Base-by-base conservation (phyloP, 2,329 filamentous ascomycete species). In the Aspergillus tubingensis region DNA sequence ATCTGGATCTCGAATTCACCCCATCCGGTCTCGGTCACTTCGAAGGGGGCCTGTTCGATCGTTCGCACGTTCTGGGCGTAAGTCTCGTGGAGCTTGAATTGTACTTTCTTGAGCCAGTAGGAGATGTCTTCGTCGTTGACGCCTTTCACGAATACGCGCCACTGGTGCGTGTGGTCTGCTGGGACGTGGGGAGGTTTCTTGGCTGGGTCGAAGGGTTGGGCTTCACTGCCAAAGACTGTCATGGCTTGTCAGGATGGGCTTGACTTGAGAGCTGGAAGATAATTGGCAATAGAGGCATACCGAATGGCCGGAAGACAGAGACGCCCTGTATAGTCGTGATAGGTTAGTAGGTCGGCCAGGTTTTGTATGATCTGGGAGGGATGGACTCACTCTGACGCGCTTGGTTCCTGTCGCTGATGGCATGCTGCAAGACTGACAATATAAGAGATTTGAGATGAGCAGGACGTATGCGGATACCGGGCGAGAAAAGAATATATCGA, bases 41-140 rank as follows among this genome's bases (percentile, higher is more conserved):
- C 83, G 71, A 97, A 99, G 10, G 82, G 92, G 72, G 91, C 86
- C 62, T 86, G 86, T 71, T 96, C 93, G 71, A 95, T 83, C 74
- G 90, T 96, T 68, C 95, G 90, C 21, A 95, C 85, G 59, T 91
- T 91, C 76, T 97, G 96, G 27, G 92, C 88, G 75, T 97, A 98
- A 8, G 94, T 97, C 77, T 98, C 93, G 82, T 97, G 94, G 15
- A 99, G 86, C 77, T 98, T 98, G 81, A 99, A 99, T 76, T 97
- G 93, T 1, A 99, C 94, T 70, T 96, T 94, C 60, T 94, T 91
- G 67, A 98, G 84, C 92, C 95, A 99, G 77, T 96, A 95, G 27
- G 91, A 92, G 67, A 98, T 90, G 73, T 96, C 91, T 62, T 91
- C 91, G 75, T 91, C 91, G 70, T 96, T 92, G 57, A 96, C 83